These are phyloP conservation scores for Clavariopsis aquatica DNA, from an alignment of 495 filamentous ascomycete genomes.

Conservation along the genomic window DNA sequence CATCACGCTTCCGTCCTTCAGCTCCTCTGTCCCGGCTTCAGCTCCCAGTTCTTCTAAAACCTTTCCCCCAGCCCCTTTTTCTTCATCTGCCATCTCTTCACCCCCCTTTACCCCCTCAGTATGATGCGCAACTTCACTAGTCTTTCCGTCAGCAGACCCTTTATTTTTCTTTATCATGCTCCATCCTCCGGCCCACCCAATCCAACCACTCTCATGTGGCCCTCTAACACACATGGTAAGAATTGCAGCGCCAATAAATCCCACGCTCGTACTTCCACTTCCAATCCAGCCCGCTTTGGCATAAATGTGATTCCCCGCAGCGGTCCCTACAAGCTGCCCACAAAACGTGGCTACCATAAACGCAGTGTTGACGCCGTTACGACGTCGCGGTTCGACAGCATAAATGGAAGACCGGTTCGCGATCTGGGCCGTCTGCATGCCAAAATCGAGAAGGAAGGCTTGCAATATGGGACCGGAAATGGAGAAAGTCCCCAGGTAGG, in stretches of 20 bases:
- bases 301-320: slow-evolving; percentile 71
- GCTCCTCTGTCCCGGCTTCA: slow-evolving; percentile 19
- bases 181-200: slow-evolving; percentile 76
- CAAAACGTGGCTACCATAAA: slow-evolving; percentile 77
- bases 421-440: slow-evolving; percentile 72
- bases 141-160: slow-evolving; percentile 42
- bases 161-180: slow-evolving; percentile 46
- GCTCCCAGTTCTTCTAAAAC: slow-evolving; percentile 32
- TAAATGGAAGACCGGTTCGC: slow-evolving; percentile 75
- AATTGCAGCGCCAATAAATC: slow-evolving; percentile 59
- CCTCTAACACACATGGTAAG: slow-evolving; percentile 63
- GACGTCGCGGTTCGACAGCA: slow-evolving; percentile 65
- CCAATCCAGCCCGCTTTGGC: slow-evolving; percentile 69
- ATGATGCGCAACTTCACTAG: slow-evolving; percentile 31
- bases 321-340: slow-evolving; percentile 75
- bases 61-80: too few relatives aligned
- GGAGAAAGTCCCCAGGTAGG: slow-evolving; percentile 72
- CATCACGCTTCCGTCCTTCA: slow-evolving; percentile 19
- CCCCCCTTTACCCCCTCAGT: slow-evolving; percentile 17
- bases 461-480: slow-evolving; percentile 76
- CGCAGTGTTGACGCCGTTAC: slow-evolving; percentile 78
- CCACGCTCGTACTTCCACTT: slow-evolving; percentile 68
- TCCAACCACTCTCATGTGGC: slow-evolving; percentile 70
- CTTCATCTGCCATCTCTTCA: slow-evolving; percentile 22
- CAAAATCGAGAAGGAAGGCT: slow-evolving; percentile 71